Base-by-base conservation (phyloP, 2,329 filamentous ascomycete genomes). In the Trichophyton verrucosum region DNA sequence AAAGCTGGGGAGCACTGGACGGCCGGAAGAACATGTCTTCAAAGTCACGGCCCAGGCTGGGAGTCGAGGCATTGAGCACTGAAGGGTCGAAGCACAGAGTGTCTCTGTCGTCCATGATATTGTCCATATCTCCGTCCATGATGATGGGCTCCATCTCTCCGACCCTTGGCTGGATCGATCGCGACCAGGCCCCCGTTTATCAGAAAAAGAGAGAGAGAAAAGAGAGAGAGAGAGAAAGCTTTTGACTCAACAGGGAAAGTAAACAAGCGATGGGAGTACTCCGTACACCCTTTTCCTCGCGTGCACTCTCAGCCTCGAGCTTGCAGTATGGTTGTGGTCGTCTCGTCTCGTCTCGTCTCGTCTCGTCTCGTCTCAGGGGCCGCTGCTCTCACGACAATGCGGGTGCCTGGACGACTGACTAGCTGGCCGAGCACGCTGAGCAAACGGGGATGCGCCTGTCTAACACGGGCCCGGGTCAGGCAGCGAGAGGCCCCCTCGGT, bases 101-200 rank as follows among this genome's bases (percentile, higher is more conserved):
- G 61, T 77, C 73, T 58, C 71, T 68, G 61, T 76, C 72, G 61
- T 72, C 70, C 61, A 73, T 75, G 38, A 70, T 64, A 60, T 70
- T 71, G 61, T 73, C 73, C 72, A 76, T 74, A 40, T 76, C 74
- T 66, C 72, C 73, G 65, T 76, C 74, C 60, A 76, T 66, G 57
- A 76, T 73, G 59, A 75, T 70, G 27, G 74, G 74, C 62, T 76
- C 74, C 62, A 75, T 63, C 27, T n/a, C 40, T 17, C 13, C 51
- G n/a, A 36, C 51, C 51, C 51, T 27, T n/a, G 15, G 24, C 17
- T 33, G 24, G 9, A 9, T 38, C 15, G 40, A 44, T 15, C 38
- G 38, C 15, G 40, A 44, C 40, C 40, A 38, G 33, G 4, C 33
- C 9, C 9, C 33, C 9, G 33, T 30, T 7, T 30, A 30, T 7